Conservation (phyloP, 2,329 filamentous ascomycete genomes). For the Hirsutella rhossiliensis region DNA sequence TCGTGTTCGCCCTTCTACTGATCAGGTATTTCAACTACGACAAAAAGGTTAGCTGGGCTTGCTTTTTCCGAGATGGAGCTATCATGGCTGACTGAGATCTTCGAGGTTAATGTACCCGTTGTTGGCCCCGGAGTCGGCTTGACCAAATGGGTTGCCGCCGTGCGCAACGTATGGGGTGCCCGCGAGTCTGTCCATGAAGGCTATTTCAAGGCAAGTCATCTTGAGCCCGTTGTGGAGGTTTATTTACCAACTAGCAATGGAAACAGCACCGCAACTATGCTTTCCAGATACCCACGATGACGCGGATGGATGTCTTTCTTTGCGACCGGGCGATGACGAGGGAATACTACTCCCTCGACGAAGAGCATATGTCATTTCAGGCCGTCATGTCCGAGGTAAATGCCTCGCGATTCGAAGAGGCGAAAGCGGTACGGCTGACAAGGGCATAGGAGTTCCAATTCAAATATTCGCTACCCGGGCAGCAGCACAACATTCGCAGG, state of each 20-base stretch:
- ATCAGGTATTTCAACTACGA: slow-evolving; percentile 3
- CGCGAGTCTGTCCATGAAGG: slow-evolving; percentile 5
- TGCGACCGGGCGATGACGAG: slow-evolving; percentile 6
- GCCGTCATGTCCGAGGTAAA: slow-evolving; percentile 6
- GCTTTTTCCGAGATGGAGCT: background rate
- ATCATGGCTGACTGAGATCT: background rate
- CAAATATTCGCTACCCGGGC: slow-evolving; percentile 3
- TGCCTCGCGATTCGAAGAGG: background rate
- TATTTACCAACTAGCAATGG: background rate
- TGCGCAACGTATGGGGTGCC: slow-evolving; percentile 4
- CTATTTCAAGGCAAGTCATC: slow-evolving; percentile 3
- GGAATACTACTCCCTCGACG: slow-evolving; percentile 5
- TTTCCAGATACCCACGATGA: slow-evolving; percentile 8
- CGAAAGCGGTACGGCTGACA: background rate
- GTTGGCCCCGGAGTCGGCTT: slow-evolving; percentile 4
- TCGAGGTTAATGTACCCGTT: slow-evolving; percentile 6
- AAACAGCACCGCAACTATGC: slow-evolving; percentile 3
- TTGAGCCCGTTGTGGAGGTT: background rate
- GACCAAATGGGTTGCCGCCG: slow-evolving; percentile 6
- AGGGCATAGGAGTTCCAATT: slow-evolving; percentile 6
- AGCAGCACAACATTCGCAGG: slow-evolving; percentile 2
- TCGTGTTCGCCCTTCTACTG: slow-evolving; percentile 1
- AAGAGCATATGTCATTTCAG: slow-evolving; percentile 5
- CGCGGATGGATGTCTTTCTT: slow-evolving; percentile 7
- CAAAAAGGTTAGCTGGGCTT: background rate